These are phyloP conservation scores for Daucus carota DNA, from an alignment of 129 eudicot species.

Conservation along the genomic window DNA sequence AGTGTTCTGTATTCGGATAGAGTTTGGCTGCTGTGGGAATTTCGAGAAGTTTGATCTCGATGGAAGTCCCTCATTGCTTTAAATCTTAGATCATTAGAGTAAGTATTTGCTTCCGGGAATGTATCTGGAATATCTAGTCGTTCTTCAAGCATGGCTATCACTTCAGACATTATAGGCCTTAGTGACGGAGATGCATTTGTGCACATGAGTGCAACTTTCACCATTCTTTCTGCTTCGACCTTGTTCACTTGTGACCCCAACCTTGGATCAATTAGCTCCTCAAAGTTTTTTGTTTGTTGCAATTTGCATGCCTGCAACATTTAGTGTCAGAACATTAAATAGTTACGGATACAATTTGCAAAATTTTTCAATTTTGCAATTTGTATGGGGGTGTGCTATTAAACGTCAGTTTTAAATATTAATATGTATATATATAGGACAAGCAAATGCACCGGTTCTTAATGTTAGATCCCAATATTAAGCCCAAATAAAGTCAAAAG, in stretches of 20 bases:
- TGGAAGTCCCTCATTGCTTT: slow-evolving; percentile 64
- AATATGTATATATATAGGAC: background rate
- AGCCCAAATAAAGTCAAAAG: background rate
- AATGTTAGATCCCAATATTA: background rate
- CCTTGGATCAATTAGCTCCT: slow-evolving; percentile 51
- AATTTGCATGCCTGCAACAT: slow-evolving; percentile 59
- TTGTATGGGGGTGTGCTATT: background rate
- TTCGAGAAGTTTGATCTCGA: slow-evolving; percentile 22
- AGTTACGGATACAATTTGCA: no score
- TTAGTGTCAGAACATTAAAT: background rate
- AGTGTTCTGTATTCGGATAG: slow-evolving; percentile 22
- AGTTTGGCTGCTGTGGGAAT: slow-evolving; percentile 19
- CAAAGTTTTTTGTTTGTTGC: slow-evolving; percentile 36
- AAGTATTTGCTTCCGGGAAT: slow-evolving; percentile 26
- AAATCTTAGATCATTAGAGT: slow-evolving; percentile 49
- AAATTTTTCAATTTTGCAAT: no score
- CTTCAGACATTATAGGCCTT: slow-evolving; percentile 75
- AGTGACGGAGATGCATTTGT: slow-evolving; percentile 53
- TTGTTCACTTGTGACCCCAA: slow-evolving; percentile 37
- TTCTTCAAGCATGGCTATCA: slow-evolving; percentile 67
- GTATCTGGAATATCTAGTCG: slow-evolving; percentile 40
- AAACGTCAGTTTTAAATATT: background rate
- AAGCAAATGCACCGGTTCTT: background rate
- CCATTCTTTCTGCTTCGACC: slow-evolving; percentile 45
- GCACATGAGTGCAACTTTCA: slow-evolving; percentile 63